Evolutionary conservation across 1,284 basidiomycete species (phyloP).

Genomic region (Exobasidium cylindrosporum): DNA sequence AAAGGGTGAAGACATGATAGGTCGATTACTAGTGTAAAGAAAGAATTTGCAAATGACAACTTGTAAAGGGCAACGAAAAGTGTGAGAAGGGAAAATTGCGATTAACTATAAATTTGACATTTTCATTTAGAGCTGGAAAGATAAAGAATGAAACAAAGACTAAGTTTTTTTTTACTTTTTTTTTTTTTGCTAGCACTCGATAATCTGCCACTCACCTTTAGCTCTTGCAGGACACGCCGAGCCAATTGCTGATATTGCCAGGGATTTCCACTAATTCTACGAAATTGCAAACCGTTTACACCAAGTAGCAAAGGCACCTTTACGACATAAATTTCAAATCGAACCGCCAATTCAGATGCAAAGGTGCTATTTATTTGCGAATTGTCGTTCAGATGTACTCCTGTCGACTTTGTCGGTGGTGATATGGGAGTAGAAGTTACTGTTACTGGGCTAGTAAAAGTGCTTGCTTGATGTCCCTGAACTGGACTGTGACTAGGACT

Average conservation of each 20-base stretch:
- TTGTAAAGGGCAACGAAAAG: no score
- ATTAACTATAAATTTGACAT: no score
- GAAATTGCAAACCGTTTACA: slow-evolving; percentile 92
- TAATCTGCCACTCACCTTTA: slow-evolving; percentile 69
- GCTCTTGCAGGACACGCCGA: slow-evolving; percentile 83
- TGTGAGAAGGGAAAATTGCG: no score
- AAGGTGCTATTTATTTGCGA: slow-evolving; percentile 7
- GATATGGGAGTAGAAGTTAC: slow-evolving; percentile 8
- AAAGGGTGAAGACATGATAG: no score
- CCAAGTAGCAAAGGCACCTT: slow-evolving; percentile 72
- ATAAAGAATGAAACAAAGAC: background rate
- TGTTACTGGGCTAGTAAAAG: slow-evolving; percentile 1
- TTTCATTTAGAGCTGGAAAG: no score
- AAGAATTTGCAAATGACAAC: no score
- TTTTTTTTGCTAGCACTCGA: no score
- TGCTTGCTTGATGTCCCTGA: background rate
- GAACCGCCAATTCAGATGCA: slow-evolving; percentile 41
- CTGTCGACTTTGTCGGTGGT: slow-evolving; percentile 20
- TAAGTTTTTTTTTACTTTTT: no score
- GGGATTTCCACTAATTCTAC: slow-evolving; percentile 83
- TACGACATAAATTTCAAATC: slow-evolving; percentile 54
- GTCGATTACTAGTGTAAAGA: no score
- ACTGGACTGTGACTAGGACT: slow-evolving; percentile 5
- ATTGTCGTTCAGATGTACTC: slow-evolving; percentile 19
- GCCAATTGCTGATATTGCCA: slow-evolving; percentile 95